Evolutionary conservation across 2,329 filamentous ascomycete species (phyloP).

Genomic region (Colletotrichum liriopes): DNA sequence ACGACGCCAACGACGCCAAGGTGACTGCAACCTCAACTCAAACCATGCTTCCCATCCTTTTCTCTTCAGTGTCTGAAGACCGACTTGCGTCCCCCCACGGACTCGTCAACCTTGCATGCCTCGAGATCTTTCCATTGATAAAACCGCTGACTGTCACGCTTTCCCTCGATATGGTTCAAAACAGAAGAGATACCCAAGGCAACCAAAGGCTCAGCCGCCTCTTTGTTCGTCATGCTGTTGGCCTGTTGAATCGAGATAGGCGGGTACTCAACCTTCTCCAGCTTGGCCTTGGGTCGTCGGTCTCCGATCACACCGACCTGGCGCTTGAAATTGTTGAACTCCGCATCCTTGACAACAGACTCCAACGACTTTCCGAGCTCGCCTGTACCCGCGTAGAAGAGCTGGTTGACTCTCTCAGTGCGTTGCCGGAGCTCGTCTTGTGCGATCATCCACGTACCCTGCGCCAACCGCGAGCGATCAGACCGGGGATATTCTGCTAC

Average conservation of each 20-base stretch:
- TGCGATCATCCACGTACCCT: conserved; percentile 44
- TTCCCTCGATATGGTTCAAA: conserved; percentile 35
- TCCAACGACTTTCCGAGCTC: conserved; percentile 54
- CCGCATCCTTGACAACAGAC: conserved; percentile 51
- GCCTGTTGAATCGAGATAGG: conserved; percentile 56
- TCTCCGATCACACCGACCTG: conserved; percentile 57
- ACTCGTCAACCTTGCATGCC: conserved; percentile 21
- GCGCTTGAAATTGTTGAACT: conserved; percentile 48
- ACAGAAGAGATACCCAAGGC: conserved; percentile 58
- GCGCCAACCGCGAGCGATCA: conserved; percentile 37
- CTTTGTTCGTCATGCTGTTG: conserved; percentile 54
- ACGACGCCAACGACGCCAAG: conserved; percentile 35
- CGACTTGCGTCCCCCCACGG: conserved; percentile 24
- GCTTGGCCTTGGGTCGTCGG: conserved; percentile 51
- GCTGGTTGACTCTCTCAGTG: conserved; percentile 50
- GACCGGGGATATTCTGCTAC: conserved; percentile 40
- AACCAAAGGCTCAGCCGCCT: conserved; percentile 60
- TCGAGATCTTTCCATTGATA: conserved; percentile 29
- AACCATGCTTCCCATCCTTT: background rate
- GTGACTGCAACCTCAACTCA: conserved; percentile 2
- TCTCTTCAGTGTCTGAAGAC: conserved; percentile 30
- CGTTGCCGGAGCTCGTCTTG: conserved; percentile 47
- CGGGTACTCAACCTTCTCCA: conserved; percentile 46
- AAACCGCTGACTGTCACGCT: conserved; percentile 5
- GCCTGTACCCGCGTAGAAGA: conserved; percentile 59